Conservation (phyloP, 257 asterid species). For the Solanum paucissectum region DNA sequence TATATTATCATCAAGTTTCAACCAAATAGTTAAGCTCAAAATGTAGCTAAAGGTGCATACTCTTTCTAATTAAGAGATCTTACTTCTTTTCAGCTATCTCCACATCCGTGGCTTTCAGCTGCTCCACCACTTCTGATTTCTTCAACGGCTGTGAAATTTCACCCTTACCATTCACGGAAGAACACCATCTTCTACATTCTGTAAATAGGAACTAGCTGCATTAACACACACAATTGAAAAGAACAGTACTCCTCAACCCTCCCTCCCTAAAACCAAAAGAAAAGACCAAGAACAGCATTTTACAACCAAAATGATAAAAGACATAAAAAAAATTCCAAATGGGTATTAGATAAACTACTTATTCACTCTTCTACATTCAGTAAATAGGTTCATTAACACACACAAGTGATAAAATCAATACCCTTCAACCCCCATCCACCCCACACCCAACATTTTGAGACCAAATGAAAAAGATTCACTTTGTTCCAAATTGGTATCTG, state of each 20-base stretch:
- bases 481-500: too few species aligned
- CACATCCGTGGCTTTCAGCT: conserved; percentile 1
- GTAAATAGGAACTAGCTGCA: conserved; percentile 7
- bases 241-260: not conserved
- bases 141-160: conserved; percentile 6
- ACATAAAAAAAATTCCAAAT: not conserved
- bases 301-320: not conserved
- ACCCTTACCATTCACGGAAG: conserved; percentile 3
- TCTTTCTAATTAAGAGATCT: not conserved
- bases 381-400: not conserved
- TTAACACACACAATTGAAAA: not conserved
- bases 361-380: conserved; percentile 6
- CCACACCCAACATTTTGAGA: not conserved
- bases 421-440: not conserved
- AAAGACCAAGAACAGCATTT: not conserved
- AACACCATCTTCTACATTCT: conserved; percentile 17
- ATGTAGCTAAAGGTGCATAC: not conserved
- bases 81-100: conserved; percentile 20
- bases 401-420: not conserved
- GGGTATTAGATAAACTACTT: not conserved
- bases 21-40: not conserved
- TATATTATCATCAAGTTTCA: not conserved
- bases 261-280: not conserved
- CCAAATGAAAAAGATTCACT: not conserved
- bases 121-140: conserved; percentile 17